Percentiles rank a stretch among this genome's conserved stretches.
phyloP scores from a whole-genome alignment of 2,329 filamentous ascomycete genomes.

The Paecilomyces sp. region DNA sequence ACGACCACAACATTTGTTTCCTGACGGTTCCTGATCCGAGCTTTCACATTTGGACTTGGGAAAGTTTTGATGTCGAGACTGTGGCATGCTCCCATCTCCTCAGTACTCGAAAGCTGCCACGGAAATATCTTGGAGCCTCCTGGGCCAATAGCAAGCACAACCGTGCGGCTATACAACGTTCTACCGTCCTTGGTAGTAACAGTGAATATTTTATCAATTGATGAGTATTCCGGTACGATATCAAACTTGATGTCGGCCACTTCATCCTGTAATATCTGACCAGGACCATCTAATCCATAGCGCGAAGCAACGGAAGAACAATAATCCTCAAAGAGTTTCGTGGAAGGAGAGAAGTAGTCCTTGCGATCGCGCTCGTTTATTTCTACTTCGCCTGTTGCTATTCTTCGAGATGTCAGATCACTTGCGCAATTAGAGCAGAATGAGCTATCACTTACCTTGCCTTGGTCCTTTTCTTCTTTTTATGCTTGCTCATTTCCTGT shows the following conservation, averaged over 20 bases:
- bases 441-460: slow-evolving; percentile 34
- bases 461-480: slow-evolving; percentile 50
- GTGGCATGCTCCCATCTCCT: slow-evolving; percentile 51
- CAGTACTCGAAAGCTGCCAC: slow-evolving; percentile 31
- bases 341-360: slow-evolving; percentile 62
- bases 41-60: slow-evolving; percentile 46
- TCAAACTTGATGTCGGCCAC: slow-evolving; percentile 57
- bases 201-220: slow-evolving; percentile 54
- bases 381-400: slow-evolving; percentile 35
- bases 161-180: slow-evolving; percentile 51
- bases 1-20: slow-evolving; percentile 63
- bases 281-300: slow-evolving; percentile 48
- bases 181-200: slow-evolving; percentile 49
- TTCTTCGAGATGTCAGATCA: slow-evolving; percentile 9
- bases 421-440: neutral
- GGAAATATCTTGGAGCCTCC: slow-evolving; percentile 52
- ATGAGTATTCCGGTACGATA: slow-evolving; percentile 36
- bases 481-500: slow-evolving; percentile 73
- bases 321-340: slow-evolving; percentile 55
- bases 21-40: slow-evolving; percentile 44
- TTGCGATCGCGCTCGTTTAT: slow-evolving; percentile 62
- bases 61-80: slow-evolving; percentile 57
- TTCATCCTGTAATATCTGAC: slow-evolving; percentile 53
- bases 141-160: slow-evolving; percentile 65
- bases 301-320: slow-evolving; percentile 51